A percentile compares a stretch with the other conserved stretches of the same genome.
Evolutionary conservation across 768 basidiomycete genomes (phyloP).

Genomic region (Mycena chlorophos): DNA sequence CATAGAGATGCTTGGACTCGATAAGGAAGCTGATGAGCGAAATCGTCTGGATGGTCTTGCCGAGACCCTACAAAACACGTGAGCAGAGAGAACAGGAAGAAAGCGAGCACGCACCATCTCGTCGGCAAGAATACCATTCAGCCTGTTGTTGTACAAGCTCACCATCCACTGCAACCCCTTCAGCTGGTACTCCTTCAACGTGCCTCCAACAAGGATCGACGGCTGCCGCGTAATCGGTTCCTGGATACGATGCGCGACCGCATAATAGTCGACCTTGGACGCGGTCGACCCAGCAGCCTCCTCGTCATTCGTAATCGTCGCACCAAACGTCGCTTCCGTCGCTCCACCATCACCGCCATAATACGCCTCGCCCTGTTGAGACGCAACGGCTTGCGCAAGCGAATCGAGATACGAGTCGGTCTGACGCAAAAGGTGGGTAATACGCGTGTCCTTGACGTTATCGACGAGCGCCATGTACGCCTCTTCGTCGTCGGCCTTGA

Average conservation of each 20-base stretch:
- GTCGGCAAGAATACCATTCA: constrained; percentile 93
- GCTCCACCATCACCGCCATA: constrained; percentile 61
- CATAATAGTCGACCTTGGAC: constrained; percentile 91
- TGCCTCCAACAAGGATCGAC: constrained; percentile 76
- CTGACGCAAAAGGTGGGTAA: constrained; percentile 92
- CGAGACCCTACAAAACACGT: constrained; percentile 67
- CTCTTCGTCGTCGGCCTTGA: constrained; percentile 98
- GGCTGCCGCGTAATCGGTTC: constrained; percentile 83
- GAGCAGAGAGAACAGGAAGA: constrained; percentile 12
- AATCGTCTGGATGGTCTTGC: constrained; percentile 93
- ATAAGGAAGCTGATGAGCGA: constrained; percentile 95
- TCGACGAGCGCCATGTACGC: constrained; percentile 99
- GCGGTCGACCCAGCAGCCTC: constrained; percentile 59
- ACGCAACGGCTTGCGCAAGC: constrained; percentile 88
- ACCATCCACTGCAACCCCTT: constrained; percentile 99
- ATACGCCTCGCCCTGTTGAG: constrained; percentile 78
- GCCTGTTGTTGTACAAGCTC: constrained; percentile 91
- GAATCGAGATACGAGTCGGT: constrained; percentile 95
- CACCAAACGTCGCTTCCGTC: constrained; percentile 90
- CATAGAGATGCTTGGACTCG: constrained; percentile 85
- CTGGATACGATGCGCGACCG: constrained; percentile 88
- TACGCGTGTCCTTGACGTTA: constrained; percentile 98
- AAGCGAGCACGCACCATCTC: constrained; percentile 68
- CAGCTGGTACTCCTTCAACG: constrained; percentile 91
- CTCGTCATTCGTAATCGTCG: constrained; percentile 51